Percentiles rank a stretch among this genome's conserved stretches.
Evolutionary conservation across 345 rosid species (phyloP).

Genomic region (Punica granatum): DNA sequence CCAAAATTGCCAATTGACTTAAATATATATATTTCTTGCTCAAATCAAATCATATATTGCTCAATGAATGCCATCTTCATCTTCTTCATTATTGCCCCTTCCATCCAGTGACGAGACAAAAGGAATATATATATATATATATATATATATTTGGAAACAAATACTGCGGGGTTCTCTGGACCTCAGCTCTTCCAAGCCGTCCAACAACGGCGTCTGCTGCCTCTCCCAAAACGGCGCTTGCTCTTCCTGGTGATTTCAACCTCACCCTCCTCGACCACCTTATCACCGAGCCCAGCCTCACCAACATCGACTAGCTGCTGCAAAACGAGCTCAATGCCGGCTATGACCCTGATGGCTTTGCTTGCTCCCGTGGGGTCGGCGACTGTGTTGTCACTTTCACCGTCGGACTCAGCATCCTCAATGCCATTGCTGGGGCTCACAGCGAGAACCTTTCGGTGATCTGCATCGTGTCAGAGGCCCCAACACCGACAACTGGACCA

Average conservation of each 20-base stretch:
- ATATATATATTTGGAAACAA: too few relatives aligned
- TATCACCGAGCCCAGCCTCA: conserved; percentile 61
- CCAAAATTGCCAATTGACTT: too few relatives aligned
- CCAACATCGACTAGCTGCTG: conserved; percentile 60
- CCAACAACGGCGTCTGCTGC: neutral
- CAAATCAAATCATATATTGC: too few relatives aligned
- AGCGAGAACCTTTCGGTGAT: conserved; percentile 33
- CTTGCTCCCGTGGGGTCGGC: conserved; percentile 23
- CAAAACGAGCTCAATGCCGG: conserved; percentile 71
- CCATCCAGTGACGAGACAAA: too few relatives aligned
- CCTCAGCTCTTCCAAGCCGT: neutral
- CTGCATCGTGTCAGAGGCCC: conserved; percentile 38
- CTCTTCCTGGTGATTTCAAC: conserved; percentile 23
- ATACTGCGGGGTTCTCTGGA: neutral
- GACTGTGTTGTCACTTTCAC: conserved; percentile 36
- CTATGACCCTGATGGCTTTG: conserved; percentile 36
- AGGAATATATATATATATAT: too few relatives aligned
- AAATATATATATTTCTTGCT: too few relatives aligned
- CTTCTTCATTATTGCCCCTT: too few relatives aligned
- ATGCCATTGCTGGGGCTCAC: conserved; percentile 33
- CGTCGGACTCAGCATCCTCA: conserved; percentile 33
- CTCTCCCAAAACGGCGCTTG: conserved; percentile 21
- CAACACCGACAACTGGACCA: conserved; percentile 26
- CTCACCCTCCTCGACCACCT: too few relatives aligned
- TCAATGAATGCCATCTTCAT: too few relatives aligned